phyloP scores from a whole-genome alignment of 257 asterid species.

The Ajuga chamaepitys region DNA sequence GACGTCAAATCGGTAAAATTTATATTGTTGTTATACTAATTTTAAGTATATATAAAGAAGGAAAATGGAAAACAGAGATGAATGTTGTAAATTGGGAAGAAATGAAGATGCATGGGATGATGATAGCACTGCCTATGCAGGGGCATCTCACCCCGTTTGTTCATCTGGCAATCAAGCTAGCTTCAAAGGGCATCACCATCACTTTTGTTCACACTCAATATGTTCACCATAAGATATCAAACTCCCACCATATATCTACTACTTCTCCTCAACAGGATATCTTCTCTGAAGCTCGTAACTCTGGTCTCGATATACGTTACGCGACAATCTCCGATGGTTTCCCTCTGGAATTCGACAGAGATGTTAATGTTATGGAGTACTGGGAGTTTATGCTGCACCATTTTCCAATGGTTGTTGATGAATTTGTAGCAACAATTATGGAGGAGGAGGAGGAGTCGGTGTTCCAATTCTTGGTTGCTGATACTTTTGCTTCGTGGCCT shows the following conservation, averaged over 20 bases:
- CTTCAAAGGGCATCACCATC: constrained; percentile 50
- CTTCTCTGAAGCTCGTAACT: constrained; percentile 25
- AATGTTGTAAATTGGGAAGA: too few species aligned
- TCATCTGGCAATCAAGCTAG: constrained; percentile 48
- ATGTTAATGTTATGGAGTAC: not conserved
- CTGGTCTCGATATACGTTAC: constrained; percentile 46
- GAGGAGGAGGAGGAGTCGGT: constrained; percentile 16
- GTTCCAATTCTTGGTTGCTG: constrained; percentile 34
- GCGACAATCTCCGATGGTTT: constrained; percentile 38
- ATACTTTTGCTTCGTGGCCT: constrained; percentile 30
- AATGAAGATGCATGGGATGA: constrained; percentile 38
- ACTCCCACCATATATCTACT: constrained; percentile 8
- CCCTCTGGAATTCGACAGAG: constrained; percentile 32
- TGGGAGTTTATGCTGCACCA: constrained; percentile 19
- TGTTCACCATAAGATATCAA: constrained; percentile 37
- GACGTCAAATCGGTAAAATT: too few species aligned
- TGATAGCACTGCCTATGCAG: constrained; percentile 57
- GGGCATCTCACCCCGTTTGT: constrained; percentile 64
- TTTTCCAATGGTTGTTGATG: constrained; percentile 32
- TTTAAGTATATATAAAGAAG: too few species aligned
- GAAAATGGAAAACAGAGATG: not conserved
- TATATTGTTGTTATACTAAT: too few species aligned
- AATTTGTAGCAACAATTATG: constrained; percentile 21
- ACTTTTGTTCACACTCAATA: constrained; percentile 49
- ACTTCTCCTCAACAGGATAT: not conserved